phyloP scores from a whole-genome alignment of 306 rosid genomes.

The Canavalia gladiata region DNA sequence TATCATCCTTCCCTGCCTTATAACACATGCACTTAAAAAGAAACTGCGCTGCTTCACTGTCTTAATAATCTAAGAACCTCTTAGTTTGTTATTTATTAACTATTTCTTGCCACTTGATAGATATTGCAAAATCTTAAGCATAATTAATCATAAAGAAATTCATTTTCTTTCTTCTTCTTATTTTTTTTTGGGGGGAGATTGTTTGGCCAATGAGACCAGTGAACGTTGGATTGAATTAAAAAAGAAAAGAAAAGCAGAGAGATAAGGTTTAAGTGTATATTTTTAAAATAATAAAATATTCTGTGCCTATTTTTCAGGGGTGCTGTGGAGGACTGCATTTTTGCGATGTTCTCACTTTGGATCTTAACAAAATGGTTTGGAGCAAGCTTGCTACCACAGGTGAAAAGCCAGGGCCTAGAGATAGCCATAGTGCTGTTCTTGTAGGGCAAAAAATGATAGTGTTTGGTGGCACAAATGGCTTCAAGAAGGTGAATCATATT shows the following conservation, averaged over 20 bases:
- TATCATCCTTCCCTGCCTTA: not conserved
- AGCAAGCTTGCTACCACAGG: slow-evolving; percentile 66
- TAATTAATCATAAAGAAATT: not conserved
- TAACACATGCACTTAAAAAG: slow-evolving; percentile 19
- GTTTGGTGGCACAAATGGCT: slow-evolving; percentile 88
- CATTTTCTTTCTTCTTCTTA: not conserved
- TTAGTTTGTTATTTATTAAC: not conserved
- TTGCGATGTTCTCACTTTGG: slow-evolving; percentile 78
- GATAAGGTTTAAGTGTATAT: not conserved
- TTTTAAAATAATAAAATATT: not conserved
- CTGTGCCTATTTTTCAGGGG: slow-evolving; percentile 61
- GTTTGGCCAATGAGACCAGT: not conserved
- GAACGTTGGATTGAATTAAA: not conserved
- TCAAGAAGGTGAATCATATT: slow-evolving; percentile 78
- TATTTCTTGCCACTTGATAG: slow-evolving; percentile 13
- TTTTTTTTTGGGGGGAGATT: slow-evolving; percentile 1
- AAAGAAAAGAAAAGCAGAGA: not conserved
- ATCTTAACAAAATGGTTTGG: slow-evolving; percentile 79
- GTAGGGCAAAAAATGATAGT: slow-evolving; percentile 73
- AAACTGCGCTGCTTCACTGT: slow-evolving; percentile 5
- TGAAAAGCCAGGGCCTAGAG: slow-evolving; percentile 85
- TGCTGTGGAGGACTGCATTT: slow-evolving; percentile 89
- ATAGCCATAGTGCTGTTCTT: slow-evolving; percentile 82
- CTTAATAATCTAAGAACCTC: slow-evolving; percentile 12
- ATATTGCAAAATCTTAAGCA: slow-evolving; percentile 17